Conservation (phyloP, 108 stramenopile species). For the Pinguiococcus pyrenoidosus region DNA sequence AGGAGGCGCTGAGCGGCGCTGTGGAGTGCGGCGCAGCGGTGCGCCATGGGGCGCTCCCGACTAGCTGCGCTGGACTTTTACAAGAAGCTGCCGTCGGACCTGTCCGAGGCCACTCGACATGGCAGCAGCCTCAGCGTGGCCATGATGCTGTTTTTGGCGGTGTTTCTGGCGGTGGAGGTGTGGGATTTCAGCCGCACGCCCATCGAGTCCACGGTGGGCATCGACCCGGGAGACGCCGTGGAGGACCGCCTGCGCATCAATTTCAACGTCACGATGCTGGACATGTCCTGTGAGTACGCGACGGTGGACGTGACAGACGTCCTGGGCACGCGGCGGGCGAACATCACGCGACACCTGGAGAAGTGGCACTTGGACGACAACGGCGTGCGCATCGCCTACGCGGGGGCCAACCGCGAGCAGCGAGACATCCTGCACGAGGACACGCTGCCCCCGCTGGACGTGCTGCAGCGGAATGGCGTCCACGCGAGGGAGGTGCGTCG, state of each 20-base stretch:
- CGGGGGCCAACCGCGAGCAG: conserved; percentile 55
- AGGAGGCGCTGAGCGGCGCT: too few relatives aligned
- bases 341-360: neutral
- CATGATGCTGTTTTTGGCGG: too few relatives aligned
- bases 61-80: too few relatives aligned
- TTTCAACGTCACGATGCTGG: conserved; percentile 75
- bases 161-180: too few relatives aligned
- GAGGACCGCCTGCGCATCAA: conserved; percentile 48
- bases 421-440: conserved; percentile 48
- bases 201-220: too few relatives aligned
- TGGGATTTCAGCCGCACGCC: too few relatives aligned
- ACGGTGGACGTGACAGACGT: conserved; percentile 42
- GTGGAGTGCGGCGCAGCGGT: too few relatives aligned
- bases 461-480: conserved; percentile 5
- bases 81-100: too few relatives aligned
- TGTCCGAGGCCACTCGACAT: too few relatives aligned
- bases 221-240: too few relatives aligned
- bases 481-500: conserved; percentile 2
- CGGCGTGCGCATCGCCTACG: conserved; percentile 54
- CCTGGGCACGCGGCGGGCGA: conserved; percentile 1
- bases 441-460: conserved; percentile 55
- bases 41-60: too few relatives aligned
- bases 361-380: conserved; percentile 63
- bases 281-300: conserved; percentile 75
- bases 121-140: too few relatives aligned